Percentiles rank a stretch among this genome's conserved stretches.
Conservation (phyloP, 192 early-diverging fungal genomes). For the Thamnidium elegans region DNA sequence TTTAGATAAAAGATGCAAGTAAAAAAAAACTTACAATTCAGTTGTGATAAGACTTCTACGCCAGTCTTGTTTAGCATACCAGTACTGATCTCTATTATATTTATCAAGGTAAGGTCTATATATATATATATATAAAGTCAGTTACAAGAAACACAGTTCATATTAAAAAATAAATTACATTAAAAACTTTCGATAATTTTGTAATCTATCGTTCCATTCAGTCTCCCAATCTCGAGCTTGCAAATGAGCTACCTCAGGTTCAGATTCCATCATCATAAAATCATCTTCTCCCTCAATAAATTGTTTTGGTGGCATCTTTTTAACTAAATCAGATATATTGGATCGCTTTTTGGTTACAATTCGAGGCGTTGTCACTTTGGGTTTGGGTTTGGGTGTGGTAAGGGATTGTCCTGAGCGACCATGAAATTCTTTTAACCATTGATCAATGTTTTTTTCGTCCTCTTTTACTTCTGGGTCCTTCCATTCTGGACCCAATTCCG, state of each 20-base stretch:
- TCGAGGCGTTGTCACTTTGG: background rate
- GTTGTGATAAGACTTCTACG: slow-evolving; percentile 30
- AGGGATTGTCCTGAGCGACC: slow-evolving; percentile 9
- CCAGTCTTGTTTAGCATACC: slow-evolving; percentile 27
- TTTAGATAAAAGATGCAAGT: no score
- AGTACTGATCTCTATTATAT: slow-evolving; percentile 15
- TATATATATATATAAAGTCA: background rate
- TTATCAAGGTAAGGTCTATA: slow-evolving; percentile 22
- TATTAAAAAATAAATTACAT: slow-evolving; percentile 17
- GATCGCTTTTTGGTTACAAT: background rate
- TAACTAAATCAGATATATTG: slow-evolving; percentile 5
- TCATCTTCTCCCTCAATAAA: background rate
- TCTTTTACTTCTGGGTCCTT: slow-evolving; percentile 44
- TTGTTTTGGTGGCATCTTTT: slow-evolving; percentile 1
- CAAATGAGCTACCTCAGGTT: slow-evolving; percentile 24
- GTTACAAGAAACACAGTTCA: background rate
- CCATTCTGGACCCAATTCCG: slow-evolving; percentile 48
- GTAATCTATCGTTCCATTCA: slow-evolving; percentile 28
- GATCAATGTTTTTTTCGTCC: slow-evolving; percentile 44
- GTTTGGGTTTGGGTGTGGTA: background rate
- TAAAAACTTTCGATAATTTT: slow-evolving; percentile 22
- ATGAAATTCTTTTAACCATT: slow-evolving; percentile 54
- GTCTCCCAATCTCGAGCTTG: slow-evolving; percentile 14
- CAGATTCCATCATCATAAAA: background rate
- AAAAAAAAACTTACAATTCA: slow-evolving; percentile 24